Base-by-base conservation (phyloP, 129 eudicot species). In the Calendula officinalis region DNA sequence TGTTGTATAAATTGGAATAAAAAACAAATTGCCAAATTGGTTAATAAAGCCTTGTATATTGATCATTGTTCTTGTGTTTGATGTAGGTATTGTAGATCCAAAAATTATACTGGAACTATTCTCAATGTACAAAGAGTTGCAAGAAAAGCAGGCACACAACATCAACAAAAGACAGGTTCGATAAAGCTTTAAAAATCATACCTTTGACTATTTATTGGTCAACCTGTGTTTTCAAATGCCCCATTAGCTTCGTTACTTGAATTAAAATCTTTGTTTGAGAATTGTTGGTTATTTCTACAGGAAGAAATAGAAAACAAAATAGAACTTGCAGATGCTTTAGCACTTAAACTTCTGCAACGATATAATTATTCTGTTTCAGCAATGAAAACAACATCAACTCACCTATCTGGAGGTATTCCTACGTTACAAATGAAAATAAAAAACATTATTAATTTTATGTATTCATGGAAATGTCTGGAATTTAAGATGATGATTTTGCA, bases 271-370 rank as follows among this genome's bases (percentile, higher is more conserved):
- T 22, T 22, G 30, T 22, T 22, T 22, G 30, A 22, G 30, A 33
- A n/a, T 36, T 60, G 40, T 30, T 65, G 53, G 38, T 37, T 35
- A 9, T 67, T 15, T 57, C 36, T 79, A 69, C 77, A 88, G 99
- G 99, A 83, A 73, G 99, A 83, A 55, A 57, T 88, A 62, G 99
- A 92, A 81, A 88, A 92, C 77, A 83, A 86, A 67, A 88, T 92
- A 63, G 99, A 92, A 65, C 84, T 92, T 77, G 95, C 82, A 51
- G 99, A 92, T 81, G 99, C 99, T 60, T 81, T 88, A 76, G 87
- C 89, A 8, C 73, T 81, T 15, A 92, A 92, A 78, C 96, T 92
- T 77, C 87, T 85, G 58, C 96, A 86, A 73, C 89, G 96, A 22
- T 88, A 74, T 72, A 88, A 92, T 79, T 86, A 86, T 69, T 88